phyloP scores from a whole-genome alignment of 2,329 filamentous ascomycete genomes.

The Fusarium domesticum region DNA sequence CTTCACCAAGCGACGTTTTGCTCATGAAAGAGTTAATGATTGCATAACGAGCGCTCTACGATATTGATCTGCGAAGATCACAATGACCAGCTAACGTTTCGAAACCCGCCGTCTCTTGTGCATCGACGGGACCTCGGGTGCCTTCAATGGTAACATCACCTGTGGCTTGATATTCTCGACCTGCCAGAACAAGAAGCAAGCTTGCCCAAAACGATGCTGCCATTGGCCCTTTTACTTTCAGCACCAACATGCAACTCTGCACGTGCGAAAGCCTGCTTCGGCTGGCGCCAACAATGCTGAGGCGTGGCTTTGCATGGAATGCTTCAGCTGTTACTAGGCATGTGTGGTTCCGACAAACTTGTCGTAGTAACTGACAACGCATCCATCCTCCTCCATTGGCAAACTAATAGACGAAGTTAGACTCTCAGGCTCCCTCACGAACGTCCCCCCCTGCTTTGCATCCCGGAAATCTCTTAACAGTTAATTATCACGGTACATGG shows the following conservation, averaged over 20 bases:
- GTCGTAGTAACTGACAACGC: too few relatives aligned
- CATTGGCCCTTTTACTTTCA: slow-evolving; percentile 18
- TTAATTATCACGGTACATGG: slow-evolving; percentile 8
- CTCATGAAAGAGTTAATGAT: too few relatives aligned
- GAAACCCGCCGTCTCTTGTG: too few relatives aligned
- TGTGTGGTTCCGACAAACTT: too few relatives aligned
- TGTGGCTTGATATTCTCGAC: slow-evolving; percentile 18
- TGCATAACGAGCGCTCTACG: too few relatives aligned
- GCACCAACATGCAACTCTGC: slow-evolving; percentile 7
- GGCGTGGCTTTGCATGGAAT: too few relatives aligned
- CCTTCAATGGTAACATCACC: slow-evolving; percentile 3
- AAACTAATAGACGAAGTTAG: too few relatives aligned
- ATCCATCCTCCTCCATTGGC: not conserved
- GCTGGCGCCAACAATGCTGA: not conserved
- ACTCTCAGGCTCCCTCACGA: not conserved
- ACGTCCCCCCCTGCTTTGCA: not conserved
- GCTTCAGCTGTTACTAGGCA: too few relatives aligned
- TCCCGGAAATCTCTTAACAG: slow-evolving; percentile 2
- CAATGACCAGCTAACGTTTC: too few relatives aligned
- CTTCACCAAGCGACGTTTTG: too few relatives aligned
- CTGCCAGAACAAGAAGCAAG: slow-evolving; percentile 27
- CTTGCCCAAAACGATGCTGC: slow-evolving; percentile 6
- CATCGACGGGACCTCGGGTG: slow-evolving; percentile 3
- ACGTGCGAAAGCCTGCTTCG: slow-evolving; percentile 6
- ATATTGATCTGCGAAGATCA: too few relatives aligned